Base-by-base conservation (phyloP, 768 basidiomycete genomes). In the Vishniacozyma victoriae region DNA sequence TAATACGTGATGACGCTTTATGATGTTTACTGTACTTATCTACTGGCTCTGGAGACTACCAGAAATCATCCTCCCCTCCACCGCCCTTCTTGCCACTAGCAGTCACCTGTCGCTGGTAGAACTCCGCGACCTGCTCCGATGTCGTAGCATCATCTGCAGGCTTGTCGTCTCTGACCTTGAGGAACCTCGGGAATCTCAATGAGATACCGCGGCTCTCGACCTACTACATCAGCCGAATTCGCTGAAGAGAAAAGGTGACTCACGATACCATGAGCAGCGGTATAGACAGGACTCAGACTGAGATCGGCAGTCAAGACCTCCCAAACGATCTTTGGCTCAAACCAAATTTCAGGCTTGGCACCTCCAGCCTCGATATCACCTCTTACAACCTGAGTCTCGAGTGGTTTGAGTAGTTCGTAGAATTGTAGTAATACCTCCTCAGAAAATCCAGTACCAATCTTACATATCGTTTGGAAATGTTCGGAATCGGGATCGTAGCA, bases 391-490 rank as follows among this genome's bases (percentile, higher is more conserved):
- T 50, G 48, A 29, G 91, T 77, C 13, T 88, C 83, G 54, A 73
- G 55, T 2, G 60, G 67, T 31, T 86, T 83, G 22, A 99, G 78
- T 3, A 79, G 75, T n/a, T 86, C 80, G 72, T 84, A 85, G 62
- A 93, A 87, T 14, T 78, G 73, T 63, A 85, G 82, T 26, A 99
- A 72, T 50, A 80, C 78, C 67, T 97, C 95, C 61, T 99, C 95
- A 48, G 85, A 87, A 75, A 99, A 97, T 1, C 95, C 95, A 0
- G 95, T 99, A 7, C 95, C 95, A 58, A 99, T 95, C 72, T 99
- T 99, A 79, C 95, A 97, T 44, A 97, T 90, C 3, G 92, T 91
- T 66, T 99, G 95, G 69, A 80, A 97, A 67, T 87, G 86, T 71
- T 96, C 93, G 16, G 85, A 79, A 59, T 97, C 95, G 48, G 82